phyloP scores from a whole-genome alignment of 2,329 filamentous ascomycete species.

The Coniochaeta sp. region DNA sequence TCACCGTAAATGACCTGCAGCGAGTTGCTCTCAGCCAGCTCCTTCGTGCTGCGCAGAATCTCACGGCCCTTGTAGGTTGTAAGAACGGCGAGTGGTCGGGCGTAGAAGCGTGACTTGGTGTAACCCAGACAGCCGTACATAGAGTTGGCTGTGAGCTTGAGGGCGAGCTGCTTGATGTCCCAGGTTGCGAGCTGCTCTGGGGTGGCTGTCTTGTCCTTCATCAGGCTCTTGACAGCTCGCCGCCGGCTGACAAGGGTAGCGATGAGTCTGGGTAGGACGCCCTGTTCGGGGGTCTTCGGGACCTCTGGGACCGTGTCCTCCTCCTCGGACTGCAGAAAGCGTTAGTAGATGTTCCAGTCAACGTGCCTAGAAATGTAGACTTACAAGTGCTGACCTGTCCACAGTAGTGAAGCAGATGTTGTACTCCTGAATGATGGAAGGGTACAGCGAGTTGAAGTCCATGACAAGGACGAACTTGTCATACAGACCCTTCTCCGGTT shows the following conservation, averaged over 20 bases:
- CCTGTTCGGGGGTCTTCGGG: slow-evolving; percentile 68
- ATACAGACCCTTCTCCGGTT: slow-evolving; percentile 94
- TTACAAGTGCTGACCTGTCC: slow-evolving; percentile 65
- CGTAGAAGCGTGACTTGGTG: slow-evolving; percentile 94
- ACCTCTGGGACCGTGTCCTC: slow-evolving; percentile 88
- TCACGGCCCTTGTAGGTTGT: slow-evolving; percentile 97
- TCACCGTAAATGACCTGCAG: slow-evolving; percentile 97
- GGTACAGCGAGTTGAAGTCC: slow-evolving; percentile 99
- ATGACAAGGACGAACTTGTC: slow-evolving; percentile 98
- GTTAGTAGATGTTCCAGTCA: slow-evolving; percentile 19
- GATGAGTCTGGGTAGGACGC: slow-evolving; percentile 86
- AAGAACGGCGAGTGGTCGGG: slow-evolving; percentile 86
- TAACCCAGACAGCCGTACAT: slow-evolving; percentile 99
- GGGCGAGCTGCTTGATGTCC: slow-evolving; percentile 95
- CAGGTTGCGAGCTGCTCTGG: slow-evolving; percentile 83
- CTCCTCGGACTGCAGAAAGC: slow-evolving; percentile 54
- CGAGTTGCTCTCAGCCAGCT: slow-evolving; percentile 83
- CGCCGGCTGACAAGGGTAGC: slow-evolving; percentile 83
- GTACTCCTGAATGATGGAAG: slow-evolving; percentile 97
- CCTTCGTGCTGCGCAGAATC: slow-evolving; percentile 92
- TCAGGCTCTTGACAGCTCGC: slow-evolving; percentile 88
- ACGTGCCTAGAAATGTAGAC: slow-evolving; percentile 20
- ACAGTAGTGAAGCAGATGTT: slow-evolving; percentile 99
- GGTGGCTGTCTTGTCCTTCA: slow-evolving; percentile 89
- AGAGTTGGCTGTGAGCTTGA: slow-evolving; percentile 97